Conservation (phyloP, 208 protist species). For the Trichomonas gallinae region DNA sequence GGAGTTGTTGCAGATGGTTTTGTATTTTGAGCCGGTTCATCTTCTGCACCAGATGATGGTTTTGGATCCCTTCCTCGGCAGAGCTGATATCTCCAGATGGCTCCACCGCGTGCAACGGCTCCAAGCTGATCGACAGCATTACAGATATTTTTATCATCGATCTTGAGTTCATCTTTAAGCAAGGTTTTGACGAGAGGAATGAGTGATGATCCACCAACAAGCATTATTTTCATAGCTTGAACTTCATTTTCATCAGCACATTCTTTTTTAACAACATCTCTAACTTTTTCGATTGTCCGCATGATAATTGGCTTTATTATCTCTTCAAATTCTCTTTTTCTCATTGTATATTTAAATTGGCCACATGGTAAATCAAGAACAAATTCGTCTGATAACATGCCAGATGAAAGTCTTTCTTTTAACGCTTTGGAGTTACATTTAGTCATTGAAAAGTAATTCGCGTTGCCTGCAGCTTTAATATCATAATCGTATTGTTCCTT, state of each 20-base stretch:
- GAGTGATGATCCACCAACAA: conserved; percentile 80
- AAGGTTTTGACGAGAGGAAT: conserved; percentile 59
- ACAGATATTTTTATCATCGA: conserved; percentile 22
- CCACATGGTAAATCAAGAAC: conserved; percentile 66
- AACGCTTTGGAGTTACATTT: conserved; percentile 64
- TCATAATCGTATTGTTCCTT: conserved; percentile 68
- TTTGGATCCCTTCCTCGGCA: background rate
- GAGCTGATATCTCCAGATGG: conserved; percentile 73
- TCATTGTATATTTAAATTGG: conserved; percentile 61
- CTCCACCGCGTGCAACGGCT: conserved; percentile 86
- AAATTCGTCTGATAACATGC: conserved; percentile 43
- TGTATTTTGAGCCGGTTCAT: too few species aligned
- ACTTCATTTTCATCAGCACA: background rate
- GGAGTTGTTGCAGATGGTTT: background rate
- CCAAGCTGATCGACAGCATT: conserved; percentile 36
- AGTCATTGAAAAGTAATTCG: conserved; percentile 46
- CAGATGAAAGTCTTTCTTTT: conserved; percentile 74
- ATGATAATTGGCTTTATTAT: conserved; percentile 78
- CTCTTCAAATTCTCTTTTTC: conserved; percentile 81
- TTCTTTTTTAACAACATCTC: conserved; percentile 69
- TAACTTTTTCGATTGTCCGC: conserved; percentile 72
- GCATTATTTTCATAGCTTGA: conserved; percentile 75
- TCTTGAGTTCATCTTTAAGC: conserved; percentile 35
- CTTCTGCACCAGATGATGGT: too few species aligned
- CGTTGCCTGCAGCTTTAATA: background rate